These are phyloP conservation scores for Tricholoma sp. DNA, from an alignment of 768 basidiomycete genomes.

Conservation along the genomic window DNA sequence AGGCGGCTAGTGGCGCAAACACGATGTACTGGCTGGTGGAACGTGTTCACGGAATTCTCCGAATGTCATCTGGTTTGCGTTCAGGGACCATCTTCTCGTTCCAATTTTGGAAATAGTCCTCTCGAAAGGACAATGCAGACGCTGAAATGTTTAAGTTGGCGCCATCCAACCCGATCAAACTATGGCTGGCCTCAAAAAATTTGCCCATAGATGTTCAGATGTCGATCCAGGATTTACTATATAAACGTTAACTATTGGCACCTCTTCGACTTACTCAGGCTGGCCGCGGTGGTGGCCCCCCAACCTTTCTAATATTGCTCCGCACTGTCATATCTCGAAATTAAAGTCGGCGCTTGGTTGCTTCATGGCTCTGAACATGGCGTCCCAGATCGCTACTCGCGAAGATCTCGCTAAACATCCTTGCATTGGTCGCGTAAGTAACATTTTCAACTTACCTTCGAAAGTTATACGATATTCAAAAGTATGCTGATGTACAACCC, in stretches of 20 bases:
- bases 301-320: too few species aligned
- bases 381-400: background rate
- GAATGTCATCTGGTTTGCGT: background rate
- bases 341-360: background rate
- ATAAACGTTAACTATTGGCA: background rate
- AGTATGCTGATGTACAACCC: background rate
- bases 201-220: background rate
- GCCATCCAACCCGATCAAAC: background rate
- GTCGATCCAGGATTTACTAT: background rate
- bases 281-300: too few species aligned
- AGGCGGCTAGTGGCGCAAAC: too few species aligned
- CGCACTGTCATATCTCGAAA: background rate
- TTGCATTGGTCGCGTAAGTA: background rate
- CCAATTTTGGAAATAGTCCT: background rate
- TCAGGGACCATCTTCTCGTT: background rate
- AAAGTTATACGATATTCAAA: background rate
- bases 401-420: background rate
- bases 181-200: background rate
- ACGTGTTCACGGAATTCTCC: constrained; percentile 15
- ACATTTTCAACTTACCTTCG: background rate
- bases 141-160: background rate
- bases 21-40: background rate
- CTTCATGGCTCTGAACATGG: background rate
- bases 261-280: too few species aligned
- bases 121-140: constrained; percentile 11